Conservation (phyloP, 345 rosid species). For the Gynandropsis gynandra region DNA sequence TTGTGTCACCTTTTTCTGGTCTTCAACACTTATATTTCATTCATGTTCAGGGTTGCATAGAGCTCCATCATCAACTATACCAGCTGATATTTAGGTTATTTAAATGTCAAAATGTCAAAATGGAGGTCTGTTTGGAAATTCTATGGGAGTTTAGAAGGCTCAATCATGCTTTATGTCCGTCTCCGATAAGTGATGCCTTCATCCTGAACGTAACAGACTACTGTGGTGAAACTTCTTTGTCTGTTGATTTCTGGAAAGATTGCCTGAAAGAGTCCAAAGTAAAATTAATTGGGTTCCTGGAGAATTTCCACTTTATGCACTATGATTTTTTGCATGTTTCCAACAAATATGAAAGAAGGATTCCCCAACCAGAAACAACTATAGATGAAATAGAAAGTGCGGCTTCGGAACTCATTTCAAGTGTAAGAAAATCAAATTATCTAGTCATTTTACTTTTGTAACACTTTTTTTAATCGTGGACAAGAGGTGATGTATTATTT, state of each 20-base stretch:
- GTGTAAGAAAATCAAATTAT: slow-evolving; percentile 40
- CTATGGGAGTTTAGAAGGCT: slow-evolving; percentile 83
- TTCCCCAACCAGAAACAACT: slow-evolving; percentile 30
- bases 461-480: neutral
- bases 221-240: slow-evolving; percentile 38
- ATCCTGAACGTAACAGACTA: slow-evolving; percentile 37
- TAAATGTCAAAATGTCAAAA: slow-evolving; percentile 40
- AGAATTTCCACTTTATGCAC: slow-evolving; percentile 38
- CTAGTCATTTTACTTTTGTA: neutral
- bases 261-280: slow-evolving; percentile 61
- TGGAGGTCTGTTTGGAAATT: slow-evolving; percentile 48
- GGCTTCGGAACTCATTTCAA: slow-evolving; percentile 51
- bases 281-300: slow-evolving; percentile 53
- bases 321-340: slow-evolving; percentile 22
- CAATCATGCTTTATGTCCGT: slow-evolving; percentile 72
- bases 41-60: slow-evolving; percentile 48
- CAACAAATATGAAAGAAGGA: slow-evolving; percentile 23
- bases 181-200: slow-evolving; percentile 62
- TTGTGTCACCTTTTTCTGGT: slow-evolving; percentile 9
- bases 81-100: slow-evolving; percentile 48
- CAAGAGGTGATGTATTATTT: slow-evolving; percentile 2
- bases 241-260: slow-evolving; percentile 55
- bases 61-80: slow-evolving; percentile 40
- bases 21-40: slow-evolving; percentile 18
- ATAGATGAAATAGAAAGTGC: slow-evolving; percentile 48